Percentiles rank a stretch among this genome's conserved stretches.
These are phyloP conservation scores for Diaporthe sp. DNA, from an alignment of 2,329 filamentous ascomycete genomes.

Conservation along the genomic window DNA sequence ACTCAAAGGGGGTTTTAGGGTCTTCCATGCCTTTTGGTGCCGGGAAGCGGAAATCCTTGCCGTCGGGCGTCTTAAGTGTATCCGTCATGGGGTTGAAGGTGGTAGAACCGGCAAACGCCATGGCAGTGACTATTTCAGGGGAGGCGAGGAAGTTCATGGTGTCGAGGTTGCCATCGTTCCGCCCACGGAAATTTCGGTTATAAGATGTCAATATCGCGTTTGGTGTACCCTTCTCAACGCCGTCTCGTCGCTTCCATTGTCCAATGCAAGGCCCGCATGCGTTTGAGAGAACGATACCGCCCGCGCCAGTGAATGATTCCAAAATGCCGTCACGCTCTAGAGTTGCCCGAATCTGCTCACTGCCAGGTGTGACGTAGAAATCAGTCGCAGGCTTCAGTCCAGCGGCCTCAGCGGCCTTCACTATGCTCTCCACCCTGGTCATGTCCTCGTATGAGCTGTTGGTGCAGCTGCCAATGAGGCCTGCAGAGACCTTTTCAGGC, in stretches of 20 bases:
- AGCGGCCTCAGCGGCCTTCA: slow-evolving; percentile 91
- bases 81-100: slow-evolving; percentile 98
- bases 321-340: slow-evolving; percentile 91
- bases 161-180: slow-evolving; percentile 95
- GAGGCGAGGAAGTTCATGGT: slow-evolving; percentile 99
- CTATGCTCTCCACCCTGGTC: slow-evolving; percentile 92
- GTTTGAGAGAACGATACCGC: slow-evolving; percentile 92
- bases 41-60: slow-evolving; percentile 86
- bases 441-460: slow-evolving; percentile 99
- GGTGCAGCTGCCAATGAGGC: slow-evolving; percentile 96
- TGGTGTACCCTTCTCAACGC: slow-evolving; percentile 83
- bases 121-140: slow-evolving; percentile 95
- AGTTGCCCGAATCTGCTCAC: slow-evolving; percentile 96
- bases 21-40: slow-evolving; percentile 80
- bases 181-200: slow-evolving; percentile 97
- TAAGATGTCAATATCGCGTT: slow-evolving; percentile 98
- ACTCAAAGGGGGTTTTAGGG: slow-evolving; percentile 76
- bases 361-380: slow-evolving; percentile 97
- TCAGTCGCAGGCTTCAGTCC: slow-evolving; percentile 90
- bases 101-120: slow-evolving; percentile 91
- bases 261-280: slow-evolving; percentile 95
- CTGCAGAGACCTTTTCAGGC: slow-evolving; percentile 92
- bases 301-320: slow-evolving; percentile 85
- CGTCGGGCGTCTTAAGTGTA: slow-evolving; percentile 82
- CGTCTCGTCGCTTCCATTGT: slow-evolving; percentile 94